Base-by-base conservation (phyloP, 805 yeast species). In the Suhomyces sp. region DNA sequence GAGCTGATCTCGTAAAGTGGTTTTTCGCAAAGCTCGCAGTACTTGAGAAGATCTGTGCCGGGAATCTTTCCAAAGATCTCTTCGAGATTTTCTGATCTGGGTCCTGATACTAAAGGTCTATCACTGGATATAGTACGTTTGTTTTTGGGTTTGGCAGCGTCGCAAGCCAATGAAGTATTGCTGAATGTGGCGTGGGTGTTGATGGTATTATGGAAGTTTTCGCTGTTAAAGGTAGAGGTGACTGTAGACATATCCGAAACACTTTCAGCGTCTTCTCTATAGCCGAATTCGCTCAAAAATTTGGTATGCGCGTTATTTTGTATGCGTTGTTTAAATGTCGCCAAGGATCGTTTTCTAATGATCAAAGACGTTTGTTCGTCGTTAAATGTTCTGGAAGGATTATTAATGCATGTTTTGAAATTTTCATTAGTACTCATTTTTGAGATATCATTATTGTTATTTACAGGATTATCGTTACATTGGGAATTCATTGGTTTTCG, bases 1-100 rank as follows among this genome's bases (percentile, higher is more conserved):
- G 72, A 86, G 70, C 64, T 84, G 57, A 75, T 64, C 52, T 86
- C 90, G 63, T 85, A 86, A 25, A 86, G 63, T 13, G 90, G 88
- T 49, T 77, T 79, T 37, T 85, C 89, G 64, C 93, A 86, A 10
- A 86, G 69, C n/a, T 84, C 81, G 61, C 93, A 86, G 59, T 80
- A 68, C 54, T 76, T 76, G 35, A 80, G 63, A 31, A 66, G 51
- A 54, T 69, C 71, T 40, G 67, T 57, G 10, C 76, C 77, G 0
- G 76, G 77, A 33, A 72, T 63, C 46, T 65, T 64, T 17, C 76
- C 75, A 58, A 69, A 69, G 33, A 73, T 69, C 40, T 66, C 70
- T 53, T 73, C 75, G 27, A 71, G 57, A 51, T 66, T 65, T 50
- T 68, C 71, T 20, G 58, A 37, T 8, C 44, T 21, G 24, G 47